phyloP scores from a whole-genome alignment of 225 moss, liverwort and hornwort species.

The Pseudoscleropodium purum region DNA sequence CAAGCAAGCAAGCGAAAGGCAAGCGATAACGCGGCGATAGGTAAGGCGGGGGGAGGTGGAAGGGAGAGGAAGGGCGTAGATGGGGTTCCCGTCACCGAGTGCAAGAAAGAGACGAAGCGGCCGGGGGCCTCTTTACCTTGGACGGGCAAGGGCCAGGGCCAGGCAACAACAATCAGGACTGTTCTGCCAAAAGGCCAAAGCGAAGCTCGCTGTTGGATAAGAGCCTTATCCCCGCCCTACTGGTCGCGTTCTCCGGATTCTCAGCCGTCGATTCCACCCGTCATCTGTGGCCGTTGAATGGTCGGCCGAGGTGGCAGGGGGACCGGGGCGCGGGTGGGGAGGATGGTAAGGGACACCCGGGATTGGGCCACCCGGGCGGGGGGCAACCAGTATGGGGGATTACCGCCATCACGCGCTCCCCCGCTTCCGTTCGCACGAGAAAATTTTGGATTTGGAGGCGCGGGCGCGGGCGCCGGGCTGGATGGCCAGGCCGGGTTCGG shows the following conservation, averaged over 20 bases:
- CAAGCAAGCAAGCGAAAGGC: background rate
- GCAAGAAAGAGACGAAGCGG: background rate
- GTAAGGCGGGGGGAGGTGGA: slow-evolving; percentile 4
- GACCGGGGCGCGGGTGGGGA: background rate
- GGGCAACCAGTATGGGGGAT: background rate
- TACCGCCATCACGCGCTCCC: background rate
- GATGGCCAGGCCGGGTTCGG: background rate
- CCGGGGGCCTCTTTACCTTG: background rate
- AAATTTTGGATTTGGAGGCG: background rate
- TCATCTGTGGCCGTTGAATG: background rate
- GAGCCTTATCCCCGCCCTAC: slow-evolving; percentile 36
- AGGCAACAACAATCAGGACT: background rate
- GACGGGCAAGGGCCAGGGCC: background rate
- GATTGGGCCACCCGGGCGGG: background rate
- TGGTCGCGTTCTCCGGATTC: background rate
- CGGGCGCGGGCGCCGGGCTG: background rate
- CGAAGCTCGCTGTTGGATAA: slow-evolving; percentile 25
- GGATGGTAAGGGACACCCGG: background rate
- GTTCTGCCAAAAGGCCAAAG: background rate
- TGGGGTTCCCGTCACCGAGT: slow-evolving; percentile 31
- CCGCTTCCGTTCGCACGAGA: no score
- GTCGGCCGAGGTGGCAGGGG: background rate
- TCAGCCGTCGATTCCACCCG: background rate
- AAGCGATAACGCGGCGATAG: slow-evolving; percentile 37
- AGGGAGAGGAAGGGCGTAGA: background rate